Evolutionary conservation across 148 eudicot species (phyloP).

Genomic region (Nyssa sinensis): DNA sequence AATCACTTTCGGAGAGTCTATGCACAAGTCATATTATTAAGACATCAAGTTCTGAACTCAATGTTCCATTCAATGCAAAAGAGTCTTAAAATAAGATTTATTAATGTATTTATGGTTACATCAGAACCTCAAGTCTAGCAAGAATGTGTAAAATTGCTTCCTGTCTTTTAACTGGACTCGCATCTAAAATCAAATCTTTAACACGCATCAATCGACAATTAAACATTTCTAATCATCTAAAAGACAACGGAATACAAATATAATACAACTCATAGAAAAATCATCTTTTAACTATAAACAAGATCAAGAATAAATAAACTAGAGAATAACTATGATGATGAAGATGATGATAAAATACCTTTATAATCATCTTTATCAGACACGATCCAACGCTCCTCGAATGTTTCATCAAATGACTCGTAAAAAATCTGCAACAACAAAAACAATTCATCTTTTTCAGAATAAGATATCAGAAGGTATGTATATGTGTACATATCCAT

Average conservation of each 20-base stretch:
- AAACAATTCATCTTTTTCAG: background rate
- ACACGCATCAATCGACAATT: background rate
- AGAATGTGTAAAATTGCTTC: too few relatives aligned
- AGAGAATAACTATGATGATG: background rate
- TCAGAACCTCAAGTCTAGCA: too few relatives aligned
- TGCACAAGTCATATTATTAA: background rate
- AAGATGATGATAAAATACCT: slow-evolving; percentile 38
- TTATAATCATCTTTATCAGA: slow-evolving; percentile 76
- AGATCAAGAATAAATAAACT: background rate
- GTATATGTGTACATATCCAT: background rate
- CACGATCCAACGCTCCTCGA: slow-evolving; percentile 79
- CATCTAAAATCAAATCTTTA: background rate
- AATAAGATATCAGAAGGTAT: background rate
- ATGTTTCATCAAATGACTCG: slow-evolving; percentile 77
- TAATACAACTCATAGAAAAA: background rate
- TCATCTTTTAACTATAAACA: background rate
- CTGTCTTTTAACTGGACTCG: background rate
- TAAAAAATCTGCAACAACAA: slow-evolving; percentile 50
- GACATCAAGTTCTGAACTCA: too few relatives aligned
- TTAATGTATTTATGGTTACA: too few relatives aligned
- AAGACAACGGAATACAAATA: background rate
- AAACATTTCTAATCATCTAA: background rate
- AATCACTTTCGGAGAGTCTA: background rate
- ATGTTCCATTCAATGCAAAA: too few relatives aligned
- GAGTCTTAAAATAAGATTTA: too few relatives aligned